phyloP scores from a whole-genome alignment of 106 monocot species.

The Dendrobium chrysotoxum region DNA sequence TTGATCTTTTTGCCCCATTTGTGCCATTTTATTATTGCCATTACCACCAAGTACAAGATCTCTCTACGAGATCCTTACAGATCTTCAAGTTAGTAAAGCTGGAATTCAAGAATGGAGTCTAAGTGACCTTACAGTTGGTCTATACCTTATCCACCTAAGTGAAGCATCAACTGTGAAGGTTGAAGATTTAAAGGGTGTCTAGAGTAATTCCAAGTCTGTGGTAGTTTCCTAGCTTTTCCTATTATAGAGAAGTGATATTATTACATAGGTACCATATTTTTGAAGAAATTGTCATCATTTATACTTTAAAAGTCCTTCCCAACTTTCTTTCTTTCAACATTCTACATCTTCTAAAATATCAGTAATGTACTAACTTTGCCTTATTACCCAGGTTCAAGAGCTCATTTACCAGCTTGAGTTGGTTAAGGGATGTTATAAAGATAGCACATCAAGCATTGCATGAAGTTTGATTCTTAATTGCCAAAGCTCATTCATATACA shows the following conservation, averaged over 20 bases:
- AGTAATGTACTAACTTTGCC: neutral
- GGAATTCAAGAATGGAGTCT: conserved; percentile 93
- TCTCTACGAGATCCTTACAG: conserved; percentile 54
- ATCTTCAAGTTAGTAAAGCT: conserved; percentile 65
- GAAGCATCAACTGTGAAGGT: conserved; percentile 54
- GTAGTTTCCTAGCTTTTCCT: conserved; percentile 33
- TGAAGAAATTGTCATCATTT: neutral
- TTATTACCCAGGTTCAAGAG: conserved; percentile 60
- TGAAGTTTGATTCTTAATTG: too few species aligned
- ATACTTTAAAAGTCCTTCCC: neutral
- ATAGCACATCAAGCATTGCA: conserved; percentile 59
- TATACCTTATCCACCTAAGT: conserved; percentile 85
- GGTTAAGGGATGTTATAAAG: conserved; percentile 84
- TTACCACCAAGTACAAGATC: conserved; percentile 46
- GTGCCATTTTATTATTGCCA: too few species aligned
- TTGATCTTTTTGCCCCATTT: too few species aligned
- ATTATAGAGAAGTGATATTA: neutral
- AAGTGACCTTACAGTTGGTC: conserved; percentile 82
- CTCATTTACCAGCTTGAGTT: conserved; percentile 87
- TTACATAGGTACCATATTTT: neutral
- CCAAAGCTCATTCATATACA: too few species aligned
- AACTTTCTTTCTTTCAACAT: neutral
- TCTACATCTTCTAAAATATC: neutral
- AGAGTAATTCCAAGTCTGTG: conserved; percentile 53
- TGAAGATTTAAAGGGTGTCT: conserved; percentile 59